Percentiles rank a stretch among this genome's conserved stretches.
These are phyloP conservation scores for Tetradesmus lagerheimii DNA, from an alignment of 139 green algal species.

Conservation along the genomic window DNA sequence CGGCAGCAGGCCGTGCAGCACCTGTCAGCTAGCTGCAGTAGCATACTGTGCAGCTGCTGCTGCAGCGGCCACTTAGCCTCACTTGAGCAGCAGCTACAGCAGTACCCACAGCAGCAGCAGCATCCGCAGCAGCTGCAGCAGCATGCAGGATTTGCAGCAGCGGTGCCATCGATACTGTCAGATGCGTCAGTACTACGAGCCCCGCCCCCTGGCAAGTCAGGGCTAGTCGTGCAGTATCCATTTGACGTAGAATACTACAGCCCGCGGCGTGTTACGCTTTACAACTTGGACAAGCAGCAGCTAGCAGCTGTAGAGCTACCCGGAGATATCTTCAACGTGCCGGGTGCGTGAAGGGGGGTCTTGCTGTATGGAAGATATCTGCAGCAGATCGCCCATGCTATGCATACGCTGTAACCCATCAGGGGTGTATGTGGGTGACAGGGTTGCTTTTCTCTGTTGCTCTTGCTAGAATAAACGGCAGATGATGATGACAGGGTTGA, in stretches of 20 bases:
- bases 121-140: not conserved
- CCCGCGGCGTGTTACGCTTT: conserved; percentile 18
- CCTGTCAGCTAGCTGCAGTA: not conserved
- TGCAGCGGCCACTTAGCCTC: not conserved
- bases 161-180: not conserved
- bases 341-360: not conserved
- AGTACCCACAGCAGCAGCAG: not conserved
- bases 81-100: conserved; percentile 2
- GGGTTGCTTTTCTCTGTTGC: too few relatives aligned
- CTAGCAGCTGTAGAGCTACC: conserved; percentile 46
- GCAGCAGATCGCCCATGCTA: too few relatives aligned
- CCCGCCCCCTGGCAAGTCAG: not conserved
- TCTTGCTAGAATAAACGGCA: too few relatives aligned
- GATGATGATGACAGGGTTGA: too few relatives aligned
- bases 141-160: not conserved
- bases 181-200: not conserved
- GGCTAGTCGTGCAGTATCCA: conserved; percentile 26
- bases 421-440: too few relatives aligned
- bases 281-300: conserved; percentile 45
- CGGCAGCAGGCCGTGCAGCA: conserved; percentile 8
- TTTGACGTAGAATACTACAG: conserved; percentile 31
- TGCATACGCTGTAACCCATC: too few relatives aligned
- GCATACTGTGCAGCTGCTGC: conserved; percentile 5
- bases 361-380: not conserved
- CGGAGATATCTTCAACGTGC: conserved; percentile 69